phyloP scores from a whole-genome alignment of 2,329 filamentous ascomycete species.

The Fusarium duplospermum region DNA sequence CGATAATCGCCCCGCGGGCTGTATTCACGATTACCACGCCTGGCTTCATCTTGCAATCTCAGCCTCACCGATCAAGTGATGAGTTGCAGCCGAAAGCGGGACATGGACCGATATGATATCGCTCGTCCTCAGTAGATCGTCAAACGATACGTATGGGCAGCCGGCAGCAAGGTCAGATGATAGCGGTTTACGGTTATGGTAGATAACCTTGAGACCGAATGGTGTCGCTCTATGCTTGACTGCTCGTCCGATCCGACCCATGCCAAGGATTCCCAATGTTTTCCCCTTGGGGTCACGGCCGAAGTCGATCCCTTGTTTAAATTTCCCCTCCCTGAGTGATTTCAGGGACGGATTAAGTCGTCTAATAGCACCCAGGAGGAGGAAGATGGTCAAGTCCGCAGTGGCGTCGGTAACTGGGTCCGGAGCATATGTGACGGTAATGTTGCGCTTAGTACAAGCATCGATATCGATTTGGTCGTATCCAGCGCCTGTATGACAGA shows the following conservation, averaged over 20 bases:
- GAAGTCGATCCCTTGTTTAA: conserved; percentile 64
- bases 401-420: conserved; percentile 76
- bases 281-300: conserved; percentile 78
- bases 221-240: conserved; percentile 60
- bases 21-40: conserved; percentile 69
- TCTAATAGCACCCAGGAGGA: conserved; percentile 76
- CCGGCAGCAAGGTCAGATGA: conserved; percentile 54
- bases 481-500: conserved; percentile 60
- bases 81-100: conserved; percentile 61
- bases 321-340: conserved; percentile 68
- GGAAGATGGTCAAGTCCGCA: conserved; percentile 76
- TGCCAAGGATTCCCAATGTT: conserved; percentile 67
- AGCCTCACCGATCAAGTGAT: conserved; percentile 62
- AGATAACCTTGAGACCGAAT: conserved; percentile 69
- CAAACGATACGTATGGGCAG: conserved; percentile 65
- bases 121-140: conserved; percentile 62
- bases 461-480: conserved; percentile 78
- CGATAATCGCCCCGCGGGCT: conserved; percentile 66
- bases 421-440: conserved; percentile 76
- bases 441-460: conserved; percentile 63
- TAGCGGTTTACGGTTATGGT: conserved; percentile 63
- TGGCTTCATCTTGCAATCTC: conserved; percentile 66
- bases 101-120: conserved; percentile 68
- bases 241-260: conserved; percentile 69
- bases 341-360: conserved; percentile 72